These are phyloP conservation scores for Tephrocybe sp. DNA, from an alignment of 768 basidiomycete species.

Conservation along the genomic window DNA sequence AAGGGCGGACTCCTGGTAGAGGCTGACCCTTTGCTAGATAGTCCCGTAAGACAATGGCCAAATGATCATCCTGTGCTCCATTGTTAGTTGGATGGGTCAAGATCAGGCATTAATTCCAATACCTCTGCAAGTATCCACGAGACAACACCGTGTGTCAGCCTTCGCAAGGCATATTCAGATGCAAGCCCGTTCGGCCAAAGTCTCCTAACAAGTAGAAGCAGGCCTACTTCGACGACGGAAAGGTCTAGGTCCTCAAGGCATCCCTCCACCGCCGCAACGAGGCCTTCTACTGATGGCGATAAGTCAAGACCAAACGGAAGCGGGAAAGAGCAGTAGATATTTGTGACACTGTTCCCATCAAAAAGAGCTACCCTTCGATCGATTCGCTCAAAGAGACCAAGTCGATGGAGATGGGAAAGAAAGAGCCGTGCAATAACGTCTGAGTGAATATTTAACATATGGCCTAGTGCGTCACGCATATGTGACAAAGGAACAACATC, in stretches of 20 bases:
- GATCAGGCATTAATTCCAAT: not conserved
- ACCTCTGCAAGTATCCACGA: slow-evolving; percentile 78
- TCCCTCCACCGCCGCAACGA: slow-evolving; percentile 69
- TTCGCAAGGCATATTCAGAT: slow-evolving; percentile 65
- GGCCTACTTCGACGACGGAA: slow-evolving; percentile 69
- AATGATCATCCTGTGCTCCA: slow-evolving; percentile 52
- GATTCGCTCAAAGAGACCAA: slow-evolving; percentile 56
- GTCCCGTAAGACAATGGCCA: slow-evolving; percentile 65
- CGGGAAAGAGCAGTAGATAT: slow-evolving; percentile 54
- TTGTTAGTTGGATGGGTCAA: not conserved
- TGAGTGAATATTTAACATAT: slow-evolving; percentile 54
- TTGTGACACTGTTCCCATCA: slow-evolving; percentile 29
- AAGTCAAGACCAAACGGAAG: slow-evolving; percentile 71
- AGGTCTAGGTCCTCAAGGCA: slow-evolving; percentile 71
- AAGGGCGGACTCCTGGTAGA: slow-evolving; percentile 63
- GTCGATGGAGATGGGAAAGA: slow-evolving; percentile 56
- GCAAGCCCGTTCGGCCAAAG: slow-evolving; percentile 75
- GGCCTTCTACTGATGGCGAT: slow-evolving; percentile 67
- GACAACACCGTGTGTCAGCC: slow-evolving; percentile 56
- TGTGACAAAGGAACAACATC: slow-evolving; percentile 59
- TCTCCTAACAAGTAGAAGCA: slow-evolving; percentile 63
- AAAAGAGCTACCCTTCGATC: slow-evolving; percentile 36
- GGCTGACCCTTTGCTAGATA: slow-evolving; percentile 55
- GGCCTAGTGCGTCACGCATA: slow-evolving; percentile 56
- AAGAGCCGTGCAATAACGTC: slow-evolving; percentile 50